Evolutionary conservation across 1,284 basidiomycete genomes (phyloP), one percentile per base, ranked within the genome.

Genomic region (Wolfiporia cocos): DNA sequence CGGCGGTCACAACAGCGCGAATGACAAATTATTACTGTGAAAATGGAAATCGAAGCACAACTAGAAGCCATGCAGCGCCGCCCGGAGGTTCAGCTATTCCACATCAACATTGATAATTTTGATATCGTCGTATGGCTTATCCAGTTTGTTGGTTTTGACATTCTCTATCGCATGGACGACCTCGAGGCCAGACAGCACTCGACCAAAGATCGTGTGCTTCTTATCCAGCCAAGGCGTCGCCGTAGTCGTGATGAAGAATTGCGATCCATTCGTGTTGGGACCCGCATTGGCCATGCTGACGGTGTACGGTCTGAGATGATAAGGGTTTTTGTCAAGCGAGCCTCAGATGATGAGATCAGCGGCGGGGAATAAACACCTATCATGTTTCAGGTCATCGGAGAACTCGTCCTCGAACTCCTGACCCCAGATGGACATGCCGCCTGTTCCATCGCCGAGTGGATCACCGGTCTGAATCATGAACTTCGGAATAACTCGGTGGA

Each of bases 401-500:
- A 99, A 93, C 66, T 99, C 95, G 63, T 99, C 96, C 60, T 96
- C 95, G 57, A 99, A 99, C 40, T 92, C 88, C 38, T 72, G 69
- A 2, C 88, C 94, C 95, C 95, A 99, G 49, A 98, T 91, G 14
- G 87, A 92, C 45, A 80, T 85, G 18, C 96, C 96, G n/a, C 96
- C 96, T 0, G 94, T 98, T 2, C 96, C 96, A 63, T 99, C 94
- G 14, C 92, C 95, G 4, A 96, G 68, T 1, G 96, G 96, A 57
- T 99, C 95, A 28, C 96, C 95, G 2, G 94, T 97, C 70, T 99
- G 95, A 40, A 99, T 82, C 96, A 99, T 99, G 59, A 99, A 99
- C 68, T 99, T 99, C 50, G 91, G 81, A 61, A 99, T 99, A 50
- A 99, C 89, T 46, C 96, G 88, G 64, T 99, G 96, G 74, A 99